These are phyloP conservation scores for Endoconidiophora polonica DNA, from an alignment of 2,329 filamentous ascomycete species.

Conservation along the genomic window DNA sequence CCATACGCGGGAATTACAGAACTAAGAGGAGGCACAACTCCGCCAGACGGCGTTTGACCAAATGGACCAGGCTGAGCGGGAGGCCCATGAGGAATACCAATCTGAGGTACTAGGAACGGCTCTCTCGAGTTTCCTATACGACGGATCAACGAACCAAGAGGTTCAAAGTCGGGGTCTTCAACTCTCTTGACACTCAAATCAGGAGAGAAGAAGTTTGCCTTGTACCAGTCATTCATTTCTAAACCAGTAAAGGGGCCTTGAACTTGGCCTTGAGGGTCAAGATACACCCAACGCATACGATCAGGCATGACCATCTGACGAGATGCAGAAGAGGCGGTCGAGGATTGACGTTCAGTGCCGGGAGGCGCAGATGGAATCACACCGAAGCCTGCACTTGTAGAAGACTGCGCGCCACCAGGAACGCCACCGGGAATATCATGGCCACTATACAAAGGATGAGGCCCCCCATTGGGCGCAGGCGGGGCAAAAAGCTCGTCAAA, in stretches of 20 bases:
- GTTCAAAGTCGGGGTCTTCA: conserved; percentile 88
- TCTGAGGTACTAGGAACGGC: conserved; percentile 93
- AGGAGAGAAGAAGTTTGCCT: conserved; percentile 90
- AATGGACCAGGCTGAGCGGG: conserved; percentile 36
- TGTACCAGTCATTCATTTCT: conserved; percentile 99
- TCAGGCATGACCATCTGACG: conserved; percentile 98
- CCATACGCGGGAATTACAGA: conserved; percentile 92
- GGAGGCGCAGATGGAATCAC: conserved; percentile 13
- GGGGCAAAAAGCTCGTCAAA: conserved; percentile 38
- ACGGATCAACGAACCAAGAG: conserved; percentile 81
- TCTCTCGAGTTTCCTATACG: conserved; percentile 95
- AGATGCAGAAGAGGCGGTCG: conserved; percentile 42
- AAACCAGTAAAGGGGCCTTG: conserved; percentile 92
- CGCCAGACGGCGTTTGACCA: conserved; percentile 33
- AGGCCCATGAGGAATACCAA: conserved; percentile 80
- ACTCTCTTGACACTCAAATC: conserved; percentile 89
- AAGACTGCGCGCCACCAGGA: background rate
- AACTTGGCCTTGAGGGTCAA: conserved; percentile 79
- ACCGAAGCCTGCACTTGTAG: background rate
- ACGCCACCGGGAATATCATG: conserved; percentile 15
- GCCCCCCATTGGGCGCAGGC: conserved; percentile 15
- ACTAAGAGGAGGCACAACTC: conserved; percentile 74
- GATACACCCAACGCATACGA: conserved; percentile 95
- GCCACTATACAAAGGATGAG: conserved; percentile 19
- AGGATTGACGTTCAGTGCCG: conserved; percentile 25